A percentile compares a stretch with the other conserved stretches of the same genome.
These are phyloP conservation scores for Leptographium radiaticola DNA, from an alignment of 2,329 filamentous ascomycete species.

Conservation along the genomic window DNA sequence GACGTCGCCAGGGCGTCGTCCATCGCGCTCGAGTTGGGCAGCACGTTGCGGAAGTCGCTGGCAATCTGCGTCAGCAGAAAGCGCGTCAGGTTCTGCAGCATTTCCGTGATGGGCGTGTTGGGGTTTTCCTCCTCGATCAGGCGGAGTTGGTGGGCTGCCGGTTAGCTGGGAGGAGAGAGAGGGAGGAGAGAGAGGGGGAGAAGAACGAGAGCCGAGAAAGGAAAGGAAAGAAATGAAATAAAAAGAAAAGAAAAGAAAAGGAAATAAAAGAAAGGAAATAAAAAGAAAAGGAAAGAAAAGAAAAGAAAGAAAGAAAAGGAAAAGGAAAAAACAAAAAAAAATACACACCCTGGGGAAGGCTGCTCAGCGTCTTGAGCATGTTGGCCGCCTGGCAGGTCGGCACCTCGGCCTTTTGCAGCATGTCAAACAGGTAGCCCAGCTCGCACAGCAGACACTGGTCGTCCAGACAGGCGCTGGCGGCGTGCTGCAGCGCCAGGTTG, in stretches of 20 bases:
- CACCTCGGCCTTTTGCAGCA: slow-evolving; percentile 91
- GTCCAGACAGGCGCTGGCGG: slow-evolving; percentile 69
- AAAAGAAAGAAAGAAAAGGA: no score
- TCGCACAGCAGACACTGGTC: slow-evolving; percentile 86
- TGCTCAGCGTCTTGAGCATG: slow-evolving; percentile 77
- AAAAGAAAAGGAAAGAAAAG: no score
- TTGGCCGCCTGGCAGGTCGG: slow-evolving; percentile 96
- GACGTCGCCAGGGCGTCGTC: slow-evolving; percentile 62
- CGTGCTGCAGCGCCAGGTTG: slow-evolving; percentile 80
- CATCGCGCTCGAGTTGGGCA: slow-evolving; percentile 48
- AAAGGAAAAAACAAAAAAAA: no score
- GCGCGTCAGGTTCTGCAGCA: slow-evolving; percentile 75
- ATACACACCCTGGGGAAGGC: slow-evolving; percentile 55
- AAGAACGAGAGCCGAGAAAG: no score
- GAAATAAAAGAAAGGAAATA: no score
- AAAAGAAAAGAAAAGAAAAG: no score
- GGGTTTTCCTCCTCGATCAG: slow-evolving; percentile 75
- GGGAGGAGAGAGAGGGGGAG: no score
- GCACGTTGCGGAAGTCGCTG: slow-evolving; percentile 59
- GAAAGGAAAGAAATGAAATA: no score
- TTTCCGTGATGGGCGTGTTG: slow-evolving; percentile 58
- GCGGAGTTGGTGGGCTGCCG: slow-evolving; percentile 54
- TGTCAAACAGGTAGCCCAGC: slow-evolving; percentile 89
- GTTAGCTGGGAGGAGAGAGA: not conserved
- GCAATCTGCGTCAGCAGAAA: slow-evolving; percentile 76